phyloP scores from a whole-genome alignment of 148 eudicot species.

The Spergularia bocconei region DNA sequence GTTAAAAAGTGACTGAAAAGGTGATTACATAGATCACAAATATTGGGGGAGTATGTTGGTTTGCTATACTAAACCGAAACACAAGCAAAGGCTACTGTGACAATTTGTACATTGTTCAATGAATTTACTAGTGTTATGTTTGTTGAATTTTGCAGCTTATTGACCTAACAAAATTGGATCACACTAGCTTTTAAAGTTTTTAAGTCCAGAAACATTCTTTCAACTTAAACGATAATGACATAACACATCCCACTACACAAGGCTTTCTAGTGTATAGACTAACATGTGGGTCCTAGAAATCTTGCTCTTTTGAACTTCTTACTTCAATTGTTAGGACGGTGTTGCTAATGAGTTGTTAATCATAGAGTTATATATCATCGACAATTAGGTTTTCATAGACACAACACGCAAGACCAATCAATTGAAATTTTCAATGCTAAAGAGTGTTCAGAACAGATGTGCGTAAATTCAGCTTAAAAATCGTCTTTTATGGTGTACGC shows the following conservation, averaged over 20 bases:
- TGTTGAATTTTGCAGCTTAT: conserved; percentile 1
- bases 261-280: not conserved
- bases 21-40: not conserved
- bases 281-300: conserved; percentile 19
- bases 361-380: too few relatives aligned
- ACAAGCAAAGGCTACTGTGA: not conserved
- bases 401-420: too few relatives aligned
- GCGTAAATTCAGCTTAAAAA: too few relatives aligned
- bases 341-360: too few relatives aligned
- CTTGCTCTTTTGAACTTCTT: conserved; percentile 1
- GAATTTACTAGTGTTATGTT: conserved; percentile 6
- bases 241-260: conserved; percentile 4
- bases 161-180: conserved; percentile 23
- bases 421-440: too few relatives aligned
- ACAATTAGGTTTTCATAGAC: too few relatives aligned
- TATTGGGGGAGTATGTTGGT: not conserved
- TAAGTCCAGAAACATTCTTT: not conserved
- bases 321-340: not conserved
- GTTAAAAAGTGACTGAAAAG: not conserved
- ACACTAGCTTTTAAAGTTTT: not conserved
- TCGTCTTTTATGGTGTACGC: too few relatives aligned
- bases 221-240: conserved; percentile 14
- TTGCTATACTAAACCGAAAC: conserved; percentile 16
- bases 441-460: too few relatives aligned
- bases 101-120: conserved; percentile 11